Conservation (phyloP, 2,329 filamentous ascomycete genomes). For the Akanthomyces uredinophilus region DNA sequence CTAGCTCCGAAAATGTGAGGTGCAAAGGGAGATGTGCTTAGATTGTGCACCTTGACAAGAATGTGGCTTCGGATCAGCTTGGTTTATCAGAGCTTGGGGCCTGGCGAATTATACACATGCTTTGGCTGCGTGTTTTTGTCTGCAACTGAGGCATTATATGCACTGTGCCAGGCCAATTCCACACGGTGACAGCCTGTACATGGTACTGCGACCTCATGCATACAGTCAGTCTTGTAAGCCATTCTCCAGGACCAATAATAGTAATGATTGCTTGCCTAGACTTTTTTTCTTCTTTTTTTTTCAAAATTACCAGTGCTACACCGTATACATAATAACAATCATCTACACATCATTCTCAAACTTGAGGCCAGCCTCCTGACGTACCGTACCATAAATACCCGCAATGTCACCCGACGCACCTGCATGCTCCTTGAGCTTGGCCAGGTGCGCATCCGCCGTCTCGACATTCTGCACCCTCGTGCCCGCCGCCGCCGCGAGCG, state of each 20-base stretch:
- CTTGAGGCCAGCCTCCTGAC: conserved; percentile 66
- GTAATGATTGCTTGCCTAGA: no score
- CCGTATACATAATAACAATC: no score
- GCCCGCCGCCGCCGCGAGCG: conserved; percentile 59
- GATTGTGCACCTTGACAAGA: neutral
- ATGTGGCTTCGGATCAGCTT: neutral
- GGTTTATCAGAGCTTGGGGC: neutral
- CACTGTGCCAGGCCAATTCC: neutral
- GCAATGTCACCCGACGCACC: conserved; percentile 74
- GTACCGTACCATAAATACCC: conserved; percentile 74
- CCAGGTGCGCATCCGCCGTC: conserved; percentile 64
- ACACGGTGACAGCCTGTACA: neutral
- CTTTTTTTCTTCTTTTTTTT: no score
- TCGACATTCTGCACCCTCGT: conserved; percentile 59
- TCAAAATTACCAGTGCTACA: no score
- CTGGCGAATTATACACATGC: neutral
- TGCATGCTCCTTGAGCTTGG: conserved; percentile 59
- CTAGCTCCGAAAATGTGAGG: conserved; percentile 10
- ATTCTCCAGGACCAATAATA: neutral
- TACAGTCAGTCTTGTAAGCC: neutral
- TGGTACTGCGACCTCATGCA: neutral
- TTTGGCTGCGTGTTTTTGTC: neutral
- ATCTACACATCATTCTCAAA: conserved; percentile 67
- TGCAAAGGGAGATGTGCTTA: neutral
- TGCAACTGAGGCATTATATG: conserved; percentile 2